Evolutionary conservation across 495 filamentous ascomycete genomes (phyloP).

Genomic region (Hypoxylon fragiforme): DNA sequence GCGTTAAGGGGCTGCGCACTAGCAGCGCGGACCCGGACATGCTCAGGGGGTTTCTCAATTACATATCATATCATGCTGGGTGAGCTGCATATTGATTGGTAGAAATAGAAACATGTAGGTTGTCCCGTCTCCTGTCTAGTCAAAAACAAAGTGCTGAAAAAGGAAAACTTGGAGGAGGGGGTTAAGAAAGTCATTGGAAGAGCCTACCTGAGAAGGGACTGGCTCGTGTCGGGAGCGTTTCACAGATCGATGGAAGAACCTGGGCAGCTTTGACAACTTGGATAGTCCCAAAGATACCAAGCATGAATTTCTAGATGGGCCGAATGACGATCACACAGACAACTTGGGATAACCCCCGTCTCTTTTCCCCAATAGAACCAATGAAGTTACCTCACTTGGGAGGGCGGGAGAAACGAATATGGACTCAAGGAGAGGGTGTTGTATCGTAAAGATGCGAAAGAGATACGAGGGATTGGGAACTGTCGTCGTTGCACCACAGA

Average conservation of each 20-base stretch:
- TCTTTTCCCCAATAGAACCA: conserved; percentile 26
- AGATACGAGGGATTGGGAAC: neutral
- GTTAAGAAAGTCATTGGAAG: conserved; percentile 16
- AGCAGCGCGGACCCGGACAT: conserved; percentile 6
- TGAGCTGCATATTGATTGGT: conserved; percentile 16
- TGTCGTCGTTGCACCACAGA: conserved; percentile 22
- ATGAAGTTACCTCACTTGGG: conserved; percentile 8
- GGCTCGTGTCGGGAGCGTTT: conserved; percentile 38
- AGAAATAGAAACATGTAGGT: conserved; percentile 3
- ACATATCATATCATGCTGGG: conserved; percentile 7
- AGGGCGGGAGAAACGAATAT: conserved; percentile 15
- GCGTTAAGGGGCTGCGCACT: conserved; percentile 21
- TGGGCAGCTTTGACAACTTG: conserved; percentile 7
- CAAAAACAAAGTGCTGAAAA: conserved; percentile 16
- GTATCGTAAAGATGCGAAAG: conserved; percentile 3
- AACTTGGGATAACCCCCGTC: conserved; percentile 17
- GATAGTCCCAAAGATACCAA: conserved; percentile 17
- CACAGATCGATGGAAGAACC: conserved; percentile 27
- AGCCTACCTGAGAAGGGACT: conserved; percentile 29
- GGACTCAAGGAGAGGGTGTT: conserved; percentile 14
- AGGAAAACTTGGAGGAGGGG: neutral
- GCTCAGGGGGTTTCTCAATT: conserved; percentile 8
- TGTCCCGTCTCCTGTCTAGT: conserved; percentile 7
- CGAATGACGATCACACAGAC: conserved; percentile 32
- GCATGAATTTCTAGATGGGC: conserved; percentile 31